Evolutionary conservation across 164 flowering plant genomes (phyloP).

Genomic region (Sedum album): DNA sequence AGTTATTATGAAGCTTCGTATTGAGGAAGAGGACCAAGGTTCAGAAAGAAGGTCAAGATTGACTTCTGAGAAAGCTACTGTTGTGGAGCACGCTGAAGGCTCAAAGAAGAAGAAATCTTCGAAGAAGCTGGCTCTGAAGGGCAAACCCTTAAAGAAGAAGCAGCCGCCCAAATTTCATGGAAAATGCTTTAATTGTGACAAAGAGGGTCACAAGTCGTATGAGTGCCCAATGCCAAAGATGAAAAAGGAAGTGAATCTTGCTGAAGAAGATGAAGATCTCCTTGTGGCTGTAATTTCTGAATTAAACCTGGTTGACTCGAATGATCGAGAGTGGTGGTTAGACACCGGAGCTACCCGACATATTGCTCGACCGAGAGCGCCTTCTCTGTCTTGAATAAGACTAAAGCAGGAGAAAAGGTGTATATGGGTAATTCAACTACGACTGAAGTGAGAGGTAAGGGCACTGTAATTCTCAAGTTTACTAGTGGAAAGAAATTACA

Average conservation of each 20-base stretch:
- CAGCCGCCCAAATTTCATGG: not conserved
- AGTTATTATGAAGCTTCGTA: not conserved
- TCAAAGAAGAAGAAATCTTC: not conserved
- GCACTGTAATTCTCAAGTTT: not conserved
- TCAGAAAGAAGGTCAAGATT: not conserved
- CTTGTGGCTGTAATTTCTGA: not conserved
- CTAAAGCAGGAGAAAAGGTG: not conserved
- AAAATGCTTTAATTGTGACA: not conserved
- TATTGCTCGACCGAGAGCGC: not conserved
- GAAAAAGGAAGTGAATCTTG: not conserved
- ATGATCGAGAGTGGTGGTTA: not conserved
- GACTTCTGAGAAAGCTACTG: not conserved
- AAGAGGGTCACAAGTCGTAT: not conserved
- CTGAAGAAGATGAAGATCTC: too few species aligned
- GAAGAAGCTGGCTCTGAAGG: not conserved
- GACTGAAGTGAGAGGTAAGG: not conserved
- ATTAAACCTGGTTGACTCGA: not conserved
- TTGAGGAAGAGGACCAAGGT: slow-evolving; percentile 4
- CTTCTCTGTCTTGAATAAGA: not conserved
- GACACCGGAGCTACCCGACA: not conserved
- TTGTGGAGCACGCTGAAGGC: not conserved
- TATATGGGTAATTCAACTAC: not conserved
- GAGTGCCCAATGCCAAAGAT: not conserved
- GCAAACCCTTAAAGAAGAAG: not conserved
- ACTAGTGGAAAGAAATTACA: not conserved